A percentile compares a stretch with the other conserved stretches of the same genome.
Evolutionary conservation across 108 stramenopile genomes (phyloP).

Genomic region (Skeletonema potamos): DNA sequence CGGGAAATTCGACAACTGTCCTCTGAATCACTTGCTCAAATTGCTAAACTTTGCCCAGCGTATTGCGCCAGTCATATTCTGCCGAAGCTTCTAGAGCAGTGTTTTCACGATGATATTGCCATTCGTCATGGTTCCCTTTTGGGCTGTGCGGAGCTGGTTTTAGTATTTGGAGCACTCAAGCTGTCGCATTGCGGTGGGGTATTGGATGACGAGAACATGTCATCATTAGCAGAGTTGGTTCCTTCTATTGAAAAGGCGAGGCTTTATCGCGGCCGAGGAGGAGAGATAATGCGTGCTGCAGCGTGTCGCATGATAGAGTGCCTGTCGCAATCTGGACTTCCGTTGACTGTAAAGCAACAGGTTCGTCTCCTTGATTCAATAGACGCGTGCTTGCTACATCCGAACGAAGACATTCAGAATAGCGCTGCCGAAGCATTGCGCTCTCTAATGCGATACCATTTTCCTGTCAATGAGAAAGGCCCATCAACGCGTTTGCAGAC

Average conservation of each 20-base stretch:
- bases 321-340: slow-evolving; percentile 69
- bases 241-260: slow-evolving; percentile 88
- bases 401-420: slow-evolving; percentile 88
- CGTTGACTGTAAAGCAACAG: slow-evolving; percentile 75
- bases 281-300: slow-evolving; percentile 92
- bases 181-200: slow-evolving; percentile 15
- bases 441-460: slow-evolving; percentile 74
- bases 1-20: slow-evolving; percentile 75
- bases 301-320: slow-evolving; percentile 93
- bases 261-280: slow-evolving; percentile 96
- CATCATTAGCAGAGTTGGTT: slow-evolving; percentile 66
- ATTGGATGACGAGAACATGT: slow-evolving; percentile 18
- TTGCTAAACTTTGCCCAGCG: slow-evolving; percentile 61
- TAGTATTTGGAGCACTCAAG: slow-evolving; percentile 59
- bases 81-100: slow-evolving; percentile 67
- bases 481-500: slow-evolving; percentile 86
- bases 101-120: slow-evolving; percentile 61
- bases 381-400: slow-evolving; percentile 91
- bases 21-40: slow-evolving; percentile 66
- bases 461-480: slow-evolving; percentile 79
- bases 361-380: slow-evolving; percentile 90
- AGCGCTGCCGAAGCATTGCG: slow-evolving; percentile 77
- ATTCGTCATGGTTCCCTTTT: slow-evolving; percentile 88
- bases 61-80: slow-evolving; percentile 60
- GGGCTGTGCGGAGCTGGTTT: slow-evolving; percentile 81